These are phyloP conservation scores for Penicillium sp. DNA, from an alignment of 2,329 filamentous ascomycete species.

Conservation along the genomic window DNA sequence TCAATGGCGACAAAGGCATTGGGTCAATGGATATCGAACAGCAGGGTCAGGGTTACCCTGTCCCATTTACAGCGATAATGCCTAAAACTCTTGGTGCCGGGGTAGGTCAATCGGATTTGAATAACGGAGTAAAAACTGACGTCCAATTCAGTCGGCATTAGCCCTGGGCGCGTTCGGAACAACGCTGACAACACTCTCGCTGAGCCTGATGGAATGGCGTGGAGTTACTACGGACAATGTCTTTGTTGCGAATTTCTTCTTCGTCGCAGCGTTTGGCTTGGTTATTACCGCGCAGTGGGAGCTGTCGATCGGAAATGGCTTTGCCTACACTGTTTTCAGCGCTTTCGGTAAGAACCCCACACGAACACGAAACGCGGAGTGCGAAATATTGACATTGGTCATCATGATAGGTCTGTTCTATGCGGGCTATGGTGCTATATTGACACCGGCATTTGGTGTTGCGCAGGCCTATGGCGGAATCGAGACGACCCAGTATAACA, in stretches of 20 bases:
- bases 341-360: conserved; percentile 45
- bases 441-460: conserved; percentile 48
- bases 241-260: conserved; percentile 55
- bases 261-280: conserved; percentile 49
- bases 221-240: conserved; percentile 50
- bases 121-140: not conserved
- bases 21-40: conserved; percentile 14
- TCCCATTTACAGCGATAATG: not conserved
- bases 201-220: conserved; percentile 54
- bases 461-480: conserved; percentile 43
- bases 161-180: conserved; percentile 53
- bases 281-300: conserved; percentile 56
- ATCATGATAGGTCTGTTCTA: conserved; percentile 44
- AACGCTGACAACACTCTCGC: conserved; percentile 51
- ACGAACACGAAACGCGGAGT: not conserved
- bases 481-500: conserved; percentile 42
- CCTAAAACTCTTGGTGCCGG: conserved; percentile 21
- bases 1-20: conserved; percentile 1
- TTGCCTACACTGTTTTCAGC: conserved; percentile 52
- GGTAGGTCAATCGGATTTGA: conserved; percentile 8
- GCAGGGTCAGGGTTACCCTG: conserved; percentile 12
- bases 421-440: conserved; percentile 47
- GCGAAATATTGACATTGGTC: not conserved
- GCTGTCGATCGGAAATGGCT: conserved; percentile 50
- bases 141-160: conserved; percentile 40